Conservation (phyloP, 1,284 basidiomycete genomes). For the Cutaneotrichosporon dermatis region DNA sequence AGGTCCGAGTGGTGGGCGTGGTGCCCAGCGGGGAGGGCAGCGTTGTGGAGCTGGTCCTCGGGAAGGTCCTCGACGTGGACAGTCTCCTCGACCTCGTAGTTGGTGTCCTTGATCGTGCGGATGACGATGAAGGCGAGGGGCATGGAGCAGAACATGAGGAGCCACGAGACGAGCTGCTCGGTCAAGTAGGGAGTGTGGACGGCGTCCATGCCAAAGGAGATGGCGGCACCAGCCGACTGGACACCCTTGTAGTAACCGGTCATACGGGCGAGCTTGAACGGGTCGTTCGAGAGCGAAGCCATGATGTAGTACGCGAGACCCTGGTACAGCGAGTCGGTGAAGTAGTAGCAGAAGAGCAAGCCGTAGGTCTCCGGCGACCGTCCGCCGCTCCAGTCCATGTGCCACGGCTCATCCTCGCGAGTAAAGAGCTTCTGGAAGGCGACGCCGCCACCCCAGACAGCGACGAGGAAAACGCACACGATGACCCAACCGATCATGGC, state of each 20-base stretch:
- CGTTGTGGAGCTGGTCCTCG: conserved; percentile 19
- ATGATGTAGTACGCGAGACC: conserved; percentile 44
- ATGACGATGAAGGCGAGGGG: conserved; percentile 33
- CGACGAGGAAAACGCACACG: conserved; percentile 25
- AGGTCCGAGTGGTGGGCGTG: conserved; percentile 7
- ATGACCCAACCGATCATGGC: conserved; percentile 31
- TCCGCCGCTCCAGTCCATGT: conserved; percentile 7
- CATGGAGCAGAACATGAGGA: conserved; percentile 35
- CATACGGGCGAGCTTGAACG: conserved; percentile 44
- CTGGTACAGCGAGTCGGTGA: conserved; percentile 46
- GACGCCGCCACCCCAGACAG: conserved; percentile 39
- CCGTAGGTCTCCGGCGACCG: conserved; percentile 8
- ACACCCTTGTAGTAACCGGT: conserved; percentile 48
- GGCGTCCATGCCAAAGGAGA: conserved; percentile 56
- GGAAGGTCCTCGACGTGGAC: conserved; percentile 35
- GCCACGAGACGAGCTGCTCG: conserved; percentile 37
- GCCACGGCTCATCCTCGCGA: conserved; percentile 1
- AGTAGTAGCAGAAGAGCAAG: conserved; percentile 33
- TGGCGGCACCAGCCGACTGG: conserved; percentile 47
- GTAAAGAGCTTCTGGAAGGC: conserved; percentile 29
- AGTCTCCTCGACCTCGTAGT: conserved; percentile 26
- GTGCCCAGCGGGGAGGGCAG: conserved; percentile 34
- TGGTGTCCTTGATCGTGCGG: conserved; percentile 28
- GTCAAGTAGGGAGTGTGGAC: conserved; percentile 41
- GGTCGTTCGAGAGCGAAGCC: conserved; percentile 31